These are phyloP conservation scores for Fusarium odoratissimum DNA, from an alignment of 2,329 filamentous ascomycete genomes.

Conservation along the genomic window DNA sequence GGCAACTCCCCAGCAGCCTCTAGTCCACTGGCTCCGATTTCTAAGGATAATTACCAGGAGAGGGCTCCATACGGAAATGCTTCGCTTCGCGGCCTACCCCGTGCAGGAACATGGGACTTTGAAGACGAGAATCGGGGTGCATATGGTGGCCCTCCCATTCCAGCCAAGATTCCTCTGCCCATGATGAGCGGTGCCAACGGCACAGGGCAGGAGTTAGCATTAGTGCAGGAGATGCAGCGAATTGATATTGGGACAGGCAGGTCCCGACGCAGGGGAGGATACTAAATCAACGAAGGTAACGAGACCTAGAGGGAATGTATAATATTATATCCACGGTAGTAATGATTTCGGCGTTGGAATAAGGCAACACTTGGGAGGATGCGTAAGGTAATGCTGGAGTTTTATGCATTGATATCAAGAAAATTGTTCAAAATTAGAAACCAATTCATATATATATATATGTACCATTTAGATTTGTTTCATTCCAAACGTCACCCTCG, in stretches of 20 bases:
- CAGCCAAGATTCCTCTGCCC: conserved; percentile 75
- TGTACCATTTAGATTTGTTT: background rate
- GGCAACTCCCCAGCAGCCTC: conserved; percentile 52
- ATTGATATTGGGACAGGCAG: conserved; percentile 74
- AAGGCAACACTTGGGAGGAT: conserved; percentile 11
- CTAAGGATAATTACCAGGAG: conserved; percentile 63
- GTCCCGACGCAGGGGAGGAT: conserved; percentile 62
- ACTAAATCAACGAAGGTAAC: conserved; percentile 46
- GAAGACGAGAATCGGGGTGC: conserved; percentile 64
- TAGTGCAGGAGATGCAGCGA: conserved; percentile 77
- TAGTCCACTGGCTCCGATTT: conserved; percentile 65
- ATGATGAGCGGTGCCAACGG: conserved; percentile 61
- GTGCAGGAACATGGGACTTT: conserved; percentile 65
- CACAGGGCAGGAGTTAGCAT: conserved; percentile 63
- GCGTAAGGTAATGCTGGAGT: conserved; percentile 26
- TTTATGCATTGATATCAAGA: conserved; percentile 1
- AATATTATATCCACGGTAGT: conserved; percentile 31
- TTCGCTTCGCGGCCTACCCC: conserved; percentile 52
- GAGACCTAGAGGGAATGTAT: conserved; percentile 39
- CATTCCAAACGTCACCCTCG: background rate
- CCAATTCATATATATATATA: conserved; percentile 11
- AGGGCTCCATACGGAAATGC: conserved; percentile 50
- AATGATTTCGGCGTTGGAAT: conserved; percentile 36
- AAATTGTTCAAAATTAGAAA: conserved; percentile 13
- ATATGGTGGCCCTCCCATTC: conserved; percentile 67